Evolutionary conservation across 352 stramenopile genomes (phyloP).

Genomic region (Globisporangium heterothallicum): DNA sequence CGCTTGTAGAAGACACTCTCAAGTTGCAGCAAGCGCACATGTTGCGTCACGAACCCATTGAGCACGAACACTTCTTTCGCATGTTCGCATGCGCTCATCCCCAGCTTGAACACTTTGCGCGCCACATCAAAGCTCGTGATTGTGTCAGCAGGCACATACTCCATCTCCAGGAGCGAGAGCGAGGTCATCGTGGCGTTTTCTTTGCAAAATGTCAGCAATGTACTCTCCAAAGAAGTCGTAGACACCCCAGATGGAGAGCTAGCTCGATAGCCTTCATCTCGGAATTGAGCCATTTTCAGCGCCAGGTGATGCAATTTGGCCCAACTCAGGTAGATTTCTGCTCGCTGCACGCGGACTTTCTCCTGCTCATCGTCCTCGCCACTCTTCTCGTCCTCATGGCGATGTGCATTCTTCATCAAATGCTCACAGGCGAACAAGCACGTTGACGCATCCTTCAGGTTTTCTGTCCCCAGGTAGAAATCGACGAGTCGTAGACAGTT

Average conservation of each 20-base stretch:
- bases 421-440: conserved; percentile 45
- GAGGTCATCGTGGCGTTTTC: neutral
- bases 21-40: conserved; percentile 52
- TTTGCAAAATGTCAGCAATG: conserved; percentile 12
- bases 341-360: conserved; percentile 18
- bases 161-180: conserved; percentile 17
- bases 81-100: conserved; percentile 31
- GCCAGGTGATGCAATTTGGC: conserved; percentile 42
- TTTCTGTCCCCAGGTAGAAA: conserved; percentile 48
- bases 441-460: conserved; percentile 34
- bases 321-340: conserved; percentile 46
- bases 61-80: conserved; percentile 44
- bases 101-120: conserved; percentile 61
- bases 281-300: conserved; percentile 34
- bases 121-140: conserved; percentile 46
- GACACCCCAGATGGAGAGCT: neutral
- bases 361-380: conserved; percentile 16
- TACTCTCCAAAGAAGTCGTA: neutral
- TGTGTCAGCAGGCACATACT: conserved; percentile 15
- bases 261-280: conserved; percentile 13
- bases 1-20: conserved; percentile 55
- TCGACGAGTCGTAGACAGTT: conserved; percentile 55
- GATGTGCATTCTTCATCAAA: conserved; percentile 18
- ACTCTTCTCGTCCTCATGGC: neutral
- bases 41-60: conserved; percentile 63